Conservation (phyloP, 2,329 filamentous ascomycete genomes). For the Trichoderma harzianum region DNA sequence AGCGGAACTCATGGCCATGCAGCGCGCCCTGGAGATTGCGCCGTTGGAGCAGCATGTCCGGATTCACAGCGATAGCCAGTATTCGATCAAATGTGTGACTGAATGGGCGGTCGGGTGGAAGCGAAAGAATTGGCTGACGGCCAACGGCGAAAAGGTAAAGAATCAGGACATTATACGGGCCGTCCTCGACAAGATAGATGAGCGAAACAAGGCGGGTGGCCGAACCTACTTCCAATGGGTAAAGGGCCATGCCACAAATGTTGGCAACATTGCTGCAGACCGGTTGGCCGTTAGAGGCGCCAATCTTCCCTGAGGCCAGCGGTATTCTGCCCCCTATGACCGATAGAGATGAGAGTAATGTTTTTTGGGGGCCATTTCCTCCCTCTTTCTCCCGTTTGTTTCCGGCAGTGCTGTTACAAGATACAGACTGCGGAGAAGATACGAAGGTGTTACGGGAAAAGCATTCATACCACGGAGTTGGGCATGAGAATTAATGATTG, state of each 20-base stretch:
- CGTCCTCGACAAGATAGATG: constrained; percentile 67
- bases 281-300: constrained; percentile 60
- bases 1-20: constrained; percentile 87
- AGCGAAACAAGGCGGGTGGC: constrained; percentile 58
- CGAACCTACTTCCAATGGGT: constrained; percentile 79
- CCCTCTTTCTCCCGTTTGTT: background rate
- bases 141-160: constrained; percentile 67
- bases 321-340: background rate
- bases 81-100: constrained; percentile 85
- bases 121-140: constrained; percentile 72
- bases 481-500: constrained; percentile 1
- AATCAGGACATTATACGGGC: constrained; percentile 81
- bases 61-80: constrained; percentile 86
- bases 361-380: background rate
- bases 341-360: background rate
- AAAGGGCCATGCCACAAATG: constrained; percentile 73
- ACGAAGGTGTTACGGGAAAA: background rate
- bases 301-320: constrained; percentile 24
- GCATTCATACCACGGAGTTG: constrained; percentile 9
- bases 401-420: background rate
- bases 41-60: constrained; percentile 64
- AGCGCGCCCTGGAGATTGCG: constrained; percentile 75
- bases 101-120: constrained; percentile 80
- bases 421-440: background rate
- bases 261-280: constrained; percentile 80